Conservation (phyloP, 495 filamentous ascomycete genomes). For the Aspergillus conjunctus region DNA sequence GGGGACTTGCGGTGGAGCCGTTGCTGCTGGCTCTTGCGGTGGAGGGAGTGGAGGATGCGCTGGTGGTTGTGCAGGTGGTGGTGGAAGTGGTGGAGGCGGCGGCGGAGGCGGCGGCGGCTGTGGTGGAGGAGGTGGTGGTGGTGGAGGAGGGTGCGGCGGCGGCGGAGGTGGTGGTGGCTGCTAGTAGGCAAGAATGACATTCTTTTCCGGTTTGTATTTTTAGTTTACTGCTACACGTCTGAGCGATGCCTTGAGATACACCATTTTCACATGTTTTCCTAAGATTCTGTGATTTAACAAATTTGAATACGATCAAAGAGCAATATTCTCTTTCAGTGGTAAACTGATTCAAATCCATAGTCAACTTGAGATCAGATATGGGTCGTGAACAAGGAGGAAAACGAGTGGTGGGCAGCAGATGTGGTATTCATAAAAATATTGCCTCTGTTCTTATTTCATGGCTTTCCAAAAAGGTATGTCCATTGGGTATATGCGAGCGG, state of each 20-base stretch:
- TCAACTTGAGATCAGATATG: too few relatives aligned
- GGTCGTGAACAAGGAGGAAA: too few relatives aligned
- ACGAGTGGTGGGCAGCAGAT: too few relatives aligned
- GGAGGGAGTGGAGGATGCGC: conserved; percentile 42
- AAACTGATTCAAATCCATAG: too few relatives aligned
- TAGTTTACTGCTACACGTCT: neutral
- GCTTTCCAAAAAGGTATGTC: neutral
- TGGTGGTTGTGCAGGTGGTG: conserved; percentile 37
- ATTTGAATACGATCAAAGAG: too few relatives aligned
- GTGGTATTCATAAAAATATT: neutral
- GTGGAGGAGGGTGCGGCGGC: conserved; percentile 26
- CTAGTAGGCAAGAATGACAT: neutral
- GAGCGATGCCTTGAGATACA: too few relatives aligned
- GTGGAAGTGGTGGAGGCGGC: conserved; percentile 45
- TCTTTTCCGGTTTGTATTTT: neutral
- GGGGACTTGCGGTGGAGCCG: conserved; percentile 54
- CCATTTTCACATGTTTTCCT: too few relatives aligned
- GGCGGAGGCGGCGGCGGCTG: conserved; percentile 43
- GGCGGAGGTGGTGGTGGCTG: conserved; percentile 27
- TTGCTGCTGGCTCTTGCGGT: conserved; percentile 56
- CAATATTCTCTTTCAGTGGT: too few relatives aligned
- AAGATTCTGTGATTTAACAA: too few relatives aligned
- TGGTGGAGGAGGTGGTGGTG: conserved; percentile 38
- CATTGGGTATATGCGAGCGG: neutral
- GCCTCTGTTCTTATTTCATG: neutral